A percentile compares a stretch with the other conserved stretches of the same genome.
phyloP scores from a whole-genome alignment of 768 basidiomycete species.

The Rhizopogon vinicolor region DNA sequence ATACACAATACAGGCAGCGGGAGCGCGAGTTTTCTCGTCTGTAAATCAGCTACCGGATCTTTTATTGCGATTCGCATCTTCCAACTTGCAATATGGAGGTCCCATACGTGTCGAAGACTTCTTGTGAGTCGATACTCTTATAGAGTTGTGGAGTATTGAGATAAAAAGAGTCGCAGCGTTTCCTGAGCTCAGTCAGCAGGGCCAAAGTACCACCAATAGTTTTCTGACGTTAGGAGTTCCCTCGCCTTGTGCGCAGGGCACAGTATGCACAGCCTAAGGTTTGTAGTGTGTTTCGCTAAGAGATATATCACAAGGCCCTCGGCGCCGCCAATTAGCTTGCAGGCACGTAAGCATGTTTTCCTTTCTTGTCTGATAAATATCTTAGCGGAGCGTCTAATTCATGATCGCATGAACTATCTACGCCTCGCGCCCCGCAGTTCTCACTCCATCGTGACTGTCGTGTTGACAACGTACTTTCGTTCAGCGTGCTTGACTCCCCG shows the following conservation, averaged over 20 bases:
- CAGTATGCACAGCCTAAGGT: neutral
- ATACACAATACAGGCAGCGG: neutral
- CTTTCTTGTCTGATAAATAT: no score
- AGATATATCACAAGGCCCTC: no score
- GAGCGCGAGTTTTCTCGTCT: neutral
- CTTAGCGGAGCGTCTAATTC: no score
- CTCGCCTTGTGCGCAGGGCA: neutral
- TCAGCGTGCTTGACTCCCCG: neutral
- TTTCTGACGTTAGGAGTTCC: neutral
- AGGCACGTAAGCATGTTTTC: no score
- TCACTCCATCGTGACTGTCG: neutral
- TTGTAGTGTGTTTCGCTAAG: neutral
- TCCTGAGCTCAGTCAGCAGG: neutral
- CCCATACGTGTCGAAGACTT: neutral
- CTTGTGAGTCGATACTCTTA: neutral
- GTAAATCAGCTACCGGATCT: neutral
- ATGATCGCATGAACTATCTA: neutral
- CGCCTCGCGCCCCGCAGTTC: neutral
- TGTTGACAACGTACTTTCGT: neutral
- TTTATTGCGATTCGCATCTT: neutral
- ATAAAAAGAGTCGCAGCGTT: neutral
- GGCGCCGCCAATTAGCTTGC: no score
- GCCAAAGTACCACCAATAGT: no score
- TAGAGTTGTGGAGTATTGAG: neutral
- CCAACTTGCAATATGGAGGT: neutral